Base-by-base conservation (phyloP, 495 filamentous ascomycete genomes). In the Xylaria acuta region DNA sequence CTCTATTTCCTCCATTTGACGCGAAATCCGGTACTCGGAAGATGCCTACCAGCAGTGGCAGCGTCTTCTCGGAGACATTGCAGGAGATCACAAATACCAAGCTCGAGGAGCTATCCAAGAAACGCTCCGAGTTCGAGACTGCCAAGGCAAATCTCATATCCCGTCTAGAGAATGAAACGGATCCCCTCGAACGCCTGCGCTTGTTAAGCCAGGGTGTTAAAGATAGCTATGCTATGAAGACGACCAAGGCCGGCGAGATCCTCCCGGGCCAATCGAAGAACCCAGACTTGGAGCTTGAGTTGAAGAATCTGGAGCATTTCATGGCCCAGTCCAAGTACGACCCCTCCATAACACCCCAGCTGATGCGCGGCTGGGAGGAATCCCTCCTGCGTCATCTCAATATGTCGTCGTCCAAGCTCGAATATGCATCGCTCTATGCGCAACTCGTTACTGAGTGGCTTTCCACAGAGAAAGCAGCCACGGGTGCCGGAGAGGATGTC, bases 51-150 rank as follows among this genome's bases (percentile, higher is more conserved):
- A 67, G 56, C 32, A 18, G 49, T 54, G 73, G 75, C 36, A 77
- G 75, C 43, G 80, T 83, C 65, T 83, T 91, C 70, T 90, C 90
- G 9, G 84, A 89, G 75, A 90, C 89, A 20, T 83, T 92, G 22
- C 86, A 88, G 72, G 88, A 88, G 12, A 91, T 92, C 80, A 92
- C 90, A 27, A 81, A 81, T 38, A 90, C 88, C 56, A 92, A 92
- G 75, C 86, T 92, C 63, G 82, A 79, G 25, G 89, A 90, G 69
- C 83, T 92, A 8, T 86, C 86, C 22, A 90, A 90, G 71, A 86
- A 90, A 72, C 88, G 87, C 34, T 75, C 74, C 2, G 75, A 85
- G 27, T 92, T 89, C 70, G 83, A 88, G 34, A 66, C 78, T 2
- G 75, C 79, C 20, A 87, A 84, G 70, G 72, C 81, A 41, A 43